Evolutionary conservation across 176 grass and related monocot genomes (phyloP), one percentile per base, ranked within the genome.

Genomic region (Musa beccarii): DNA sequence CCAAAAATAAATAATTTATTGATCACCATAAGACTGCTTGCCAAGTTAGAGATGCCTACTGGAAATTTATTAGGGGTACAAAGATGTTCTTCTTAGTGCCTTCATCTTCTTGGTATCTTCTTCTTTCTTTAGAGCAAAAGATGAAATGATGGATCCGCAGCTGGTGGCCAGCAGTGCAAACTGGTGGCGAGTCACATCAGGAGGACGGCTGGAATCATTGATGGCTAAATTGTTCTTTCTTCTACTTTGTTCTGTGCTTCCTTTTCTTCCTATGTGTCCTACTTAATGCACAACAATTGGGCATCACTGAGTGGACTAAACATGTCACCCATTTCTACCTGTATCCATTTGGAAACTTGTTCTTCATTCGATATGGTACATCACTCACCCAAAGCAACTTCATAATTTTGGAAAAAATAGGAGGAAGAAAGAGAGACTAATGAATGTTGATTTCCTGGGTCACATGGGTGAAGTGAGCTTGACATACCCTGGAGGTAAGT

Each of bases 161-260:
- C 19, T 50, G 34, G 19, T 64, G 49, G 34, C 61, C 53, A 54
- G 53, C 53, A 54, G 13, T 11, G 34, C 34, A 43, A 43, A 43
- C 34, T 34, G 74, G 24, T 78, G 76, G 51, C 7, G 15, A 68
- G 63, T 78, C 64, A 56, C 76, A 68, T 78, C 76, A 29, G 14
- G 3, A 52, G 26, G 63, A 76, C 11, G 74, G 63, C 50, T 54
- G 64, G 63, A 66, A 67, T 73, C 70, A 24, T 10, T 16, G 16
- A 49, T n/a, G 25, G 56, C 2, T 52, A 23, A 11, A 34, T 73
- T 16, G 19, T 13, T 73, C 17, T 53, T 24, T 23, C 11, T 50
- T n/a, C 52, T 9, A 2, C 43, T 71, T 52, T 34, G 4, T 20
- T 61, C 57, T 61, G 3, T 61, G 14, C 16, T 15, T 56, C 54